phyloP scores from a whole-genome alignment of 257 asterid genomes.

The Asclepias syriaca region DNA sequence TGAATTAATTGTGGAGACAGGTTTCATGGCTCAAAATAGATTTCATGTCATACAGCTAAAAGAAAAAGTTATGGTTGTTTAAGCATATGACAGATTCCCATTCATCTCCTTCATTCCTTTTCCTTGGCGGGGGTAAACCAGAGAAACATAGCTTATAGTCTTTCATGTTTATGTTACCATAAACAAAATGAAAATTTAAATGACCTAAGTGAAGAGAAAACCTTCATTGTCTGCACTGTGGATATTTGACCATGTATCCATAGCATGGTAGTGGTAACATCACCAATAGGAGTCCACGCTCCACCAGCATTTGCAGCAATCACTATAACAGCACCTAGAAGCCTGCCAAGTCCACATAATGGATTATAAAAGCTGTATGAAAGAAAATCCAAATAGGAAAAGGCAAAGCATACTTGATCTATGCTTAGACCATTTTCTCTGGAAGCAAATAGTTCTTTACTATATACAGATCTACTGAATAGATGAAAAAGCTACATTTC shows the following conservation, averaged over 20 bases:
- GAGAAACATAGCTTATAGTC: neutral
- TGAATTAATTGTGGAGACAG: neutral
- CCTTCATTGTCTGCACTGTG: constrained; percentile 92
- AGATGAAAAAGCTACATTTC: neutral
- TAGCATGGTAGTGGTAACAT: constrained; percentile 96
- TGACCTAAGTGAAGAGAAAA: constrained; percentile 18
- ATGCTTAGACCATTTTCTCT: neutral
- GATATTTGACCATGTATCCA: constrained; percentile 99
- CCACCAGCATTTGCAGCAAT: constrained; percentile 99
- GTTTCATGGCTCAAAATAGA: neutral
- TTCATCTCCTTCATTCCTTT: neutral
- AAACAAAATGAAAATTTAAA: neutral
- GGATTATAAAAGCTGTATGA: constrained; percentile 1
- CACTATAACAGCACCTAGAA: constrained; percentile 91
- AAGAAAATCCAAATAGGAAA: neutral
- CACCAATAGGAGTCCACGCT: constrained; percentile 99
- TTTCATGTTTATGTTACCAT: neutral
- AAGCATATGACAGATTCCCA: neutral
- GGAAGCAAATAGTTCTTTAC: neutral
- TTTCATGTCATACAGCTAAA: neutral
- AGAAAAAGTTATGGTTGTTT: neutral
- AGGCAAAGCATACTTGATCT: neutral
- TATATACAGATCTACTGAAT: neutral
- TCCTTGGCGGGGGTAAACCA: neutral
- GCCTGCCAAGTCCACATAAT: constrained; percentile 42